phyloP scores from a whole-genome alignment of 352 stramenopile species.

The Phytopythium aichiense region DNA sequence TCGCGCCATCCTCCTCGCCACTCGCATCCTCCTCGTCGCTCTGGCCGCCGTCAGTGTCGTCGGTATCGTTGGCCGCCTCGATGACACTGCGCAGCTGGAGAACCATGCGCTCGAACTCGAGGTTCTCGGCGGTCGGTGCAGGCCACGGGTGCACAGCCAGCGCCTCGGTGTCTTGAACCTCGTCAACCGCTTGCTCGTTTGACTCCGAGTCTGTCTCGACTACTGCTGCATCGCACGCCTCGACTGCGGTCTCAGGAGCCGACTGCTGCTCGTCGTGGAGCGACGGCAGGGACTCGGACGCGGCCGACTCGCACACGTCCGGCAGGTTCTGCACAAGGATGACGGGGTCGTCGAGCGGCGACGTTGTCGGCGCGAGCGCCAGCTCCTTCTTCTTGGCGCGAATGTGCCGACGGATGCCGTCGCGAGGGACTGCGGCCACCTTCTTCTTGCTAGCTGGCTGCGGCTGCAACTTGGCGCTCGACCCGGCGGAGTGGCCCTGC shows the following conservation, averaged over 20 bases:
- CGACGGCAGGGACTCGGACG: constrained; percentile 2
- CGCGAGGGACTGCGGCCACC: constrained; percentile 8
- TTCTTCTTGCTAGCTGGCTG: constrained; percentile 9
- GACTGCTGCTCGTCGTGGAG: not conserved
- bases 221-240: not conserved
- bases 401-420: constrained; percentile 32
- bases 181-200: too few species aligned
- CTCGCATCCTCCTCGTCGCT: not conserved
- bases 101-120: constrained; percentile 78
- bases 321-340: constrained; percentile 73
- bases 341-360: constrained; percentile 55
- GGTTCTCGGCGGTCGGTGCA: constrained; percentile 21
- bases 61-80: constrained; percentile 30
- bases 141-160: constrained; percentile 2
- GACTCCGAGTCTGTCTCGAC: not conserved
- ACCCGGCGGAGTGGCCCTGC: not conserved
- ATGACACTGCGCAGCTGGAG: constrained; percentile 67
- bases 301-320: constrained; percentile 18
- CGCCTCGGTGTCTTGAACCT: constrained; percentile 11
- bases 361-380: constrained; percentile 6
- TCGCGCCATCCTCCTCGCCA: constrained; percentile 7
- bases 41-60: constrained; percentile 23
- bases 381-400: constrained; percentile 35
- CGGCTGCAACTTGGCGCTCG: constrained; percentile 8
- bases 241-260: not conserved